Base-by-base conservation (phyloP, 2,329 filamentous ascomycete genomes). In the Cladobotryum mycophilum region DNA sequence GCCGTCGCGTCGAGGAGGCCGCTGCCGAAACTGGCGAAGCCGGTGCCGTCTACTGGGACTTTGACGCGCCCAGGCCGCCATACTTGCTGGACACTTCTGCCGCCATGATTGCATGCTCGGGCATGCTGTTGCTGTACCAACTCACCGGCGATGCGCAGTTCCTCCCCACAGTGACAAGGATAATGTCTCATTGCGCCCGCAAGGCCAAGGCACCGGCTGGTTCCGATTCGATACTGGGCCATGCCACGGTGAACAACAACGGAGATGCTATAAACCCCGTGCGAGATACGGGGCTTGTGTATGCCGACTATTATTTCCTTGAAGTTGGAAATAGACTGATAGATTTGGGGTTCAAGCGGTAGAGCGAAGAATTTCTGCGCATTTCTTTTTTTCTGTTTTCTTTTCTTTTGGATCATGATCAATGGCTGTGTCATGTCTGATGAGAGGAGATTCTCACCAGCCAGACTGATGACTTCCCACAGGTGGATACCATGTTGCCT, bases 61-160 rank as follows among this genome's bases (percentile, higher is more conserved):
- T 60, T 48, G 47, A 58, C 38, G 56, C 51, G 6, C 52, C 55
- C 17, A 54, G 58, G 9, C 51, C 58, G 30, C 53, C 47, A 13
- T 53, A 57, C 7, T 49, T 58, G 3, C 9, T 58, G 9, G 48
- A 50, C 22, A 50, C 48, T 18, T 50, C 48, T 8, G 48, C 48
- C 3, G 49, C 53, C 37, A 49, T 50, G 33, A 46, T 52, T 43
- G 53, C 49, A 1, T 52, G 53, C 50, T 52, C 53, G 9, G 53
- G 53, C 33, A 41, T 54, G 40, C 42, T 54, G 20, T 30, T 48
- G 18, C 41, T 49, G 37, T 48, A 55, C 35, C 34, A 49, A 8
- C 47, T 55, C 11, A 55, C 53, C 3, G 49, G 49, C 9, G 36
- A 49, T 25, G n/a, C 25, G 11, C 45, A 47, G 17, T 52, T 52